These are phyloP conservation scores for Bryoerythrophyllum caledonicum DNA, from an alignment of 225 moss, liverwort and hornwort genomes.

Conservation along the genomic window DNA sequence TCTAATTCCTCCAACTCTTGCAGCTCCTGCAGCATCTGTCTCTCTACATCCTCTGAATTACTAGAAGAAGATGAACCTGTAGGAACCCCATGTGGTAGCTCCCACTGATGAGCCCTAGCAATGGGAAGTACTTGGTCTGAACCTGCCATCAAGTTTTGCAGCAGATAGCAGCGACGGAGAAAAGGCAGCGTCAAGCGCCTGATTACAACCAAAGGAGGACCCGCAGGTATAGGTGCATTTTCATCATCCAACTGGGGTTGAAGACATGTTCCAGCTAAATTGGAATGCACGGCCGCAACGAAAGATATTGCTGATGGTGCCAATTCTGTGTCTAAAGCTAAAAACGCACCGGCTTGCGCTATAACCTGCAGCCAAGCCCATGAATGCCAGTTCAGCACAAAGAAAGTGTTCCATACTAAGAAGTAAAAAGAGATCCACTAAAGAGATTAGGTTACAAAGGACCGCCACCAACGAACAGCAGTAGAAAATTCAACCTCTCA, in stretches of 20 bases:
- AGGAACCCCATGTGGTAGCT: constrained; percentile 62
- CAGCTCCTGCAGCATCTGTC: constrained; percentile 56
- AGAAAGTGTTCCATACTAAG: not conserved
- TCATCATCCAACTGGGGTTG: constrained; percentile 49
- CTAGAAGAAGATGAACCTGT: constrained; percentile 32
- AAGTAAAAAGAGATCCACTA: not conserved
- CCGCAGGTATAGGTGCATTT: constrained; percentile 39
- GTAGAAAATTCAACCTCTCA: not conserved
- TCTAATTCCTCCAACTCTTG: constrained; percentile 89
- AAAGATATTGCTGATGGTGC: constrained; percentile 61
- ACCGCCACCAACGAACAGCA: not conserved
- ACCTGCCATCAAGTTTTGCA: constrained; percentile 72
- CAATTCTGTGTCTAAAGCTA: constrained; percentile 57
- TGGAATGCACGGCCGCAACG: constrained; percentile 57
- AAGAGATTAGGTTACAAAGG: not conserved
- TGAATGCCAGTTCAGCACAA: constrained; percentile 18
- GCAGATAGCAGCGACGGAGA: constrained; percentile 81
- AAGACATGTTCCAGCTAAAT: constrained; percentile 61
- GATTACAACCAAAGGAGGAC: constrained; percentile 59
- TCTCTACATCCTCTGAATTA: constrained; percentile 46
- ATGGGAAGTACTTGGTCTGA: constrained; percentile 74
- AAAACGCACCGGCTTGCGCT: constrained; percentile 61
- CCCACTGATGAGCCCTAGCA: constrained; percentile 89
- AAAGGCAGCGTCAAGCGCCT: constrained; percentile 82
- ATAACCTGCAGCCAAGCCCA: constrained; percentile 44